Base-by-base conservation (phyloP, 1,284 basidiomycete species). In the Rhodotorula glutinis region DNA sequence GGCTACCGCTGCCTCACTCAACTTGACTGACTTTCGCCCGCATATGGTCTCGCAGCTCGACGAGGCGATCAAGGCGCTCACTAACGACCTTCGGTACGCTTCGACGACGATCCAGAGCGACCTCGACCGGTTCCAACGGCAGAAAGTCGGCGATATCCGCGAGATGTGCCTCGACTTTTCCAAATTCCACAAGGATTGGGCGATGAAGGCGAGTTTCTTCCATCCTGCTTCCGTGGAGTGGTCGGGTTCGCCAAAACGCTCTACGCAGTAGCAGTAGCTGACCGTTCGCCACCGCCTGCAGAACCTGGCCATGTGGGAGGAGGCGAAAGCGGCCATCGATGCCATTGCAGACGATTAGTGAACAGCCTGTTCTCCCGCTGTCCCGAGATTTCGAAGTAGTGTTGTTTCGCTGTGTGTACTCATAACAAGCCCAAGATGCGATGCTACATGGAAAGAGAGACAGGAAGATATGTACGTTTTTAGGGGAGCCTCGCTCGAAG, bases 291-390 rank as follows among this genome's bases (percentile, higher is more conserved):
- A 52, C 57, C 40, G 30, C 60, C 56, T 61, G 27, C 75, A 96
- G 92, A 98, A 98, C 79, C 83, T 98, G 64, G 90, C 95, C 76
- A 90, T 89, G 62, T 98, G 95, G 95, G 88, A 96, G 80, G 91
- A 92, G 75, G 95, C 92, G 16, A 92, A 92, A 82, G 85, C 85
- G 71, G 92, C 94, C 75, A 90, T 96, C 72, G 86, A 87, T 56
- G 88, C 87, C 77, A 92, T 98, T 77, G 88, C 91, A 57, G 86
- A 88, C 71, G 92, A 95, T 78, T 91, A 90, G 46, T 14, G 23
- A 49, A 13, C 14, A 13, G 47, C 16, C 47, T 25, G 25, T 16
- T 21, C 4, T 16, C 14, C 43, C 43, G 17, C 43, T 44, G 43
- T 44, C 17, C 41, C 41, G n/a, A n/a, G n/a, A n/a, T n/a, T n/a